A percentile compares a stretch with the other conserved stretches of the same genome.
Evolutionary conservation across 306 rosid genomes (phyloP).

Genomic region (Rosa multiflora): DNA sequence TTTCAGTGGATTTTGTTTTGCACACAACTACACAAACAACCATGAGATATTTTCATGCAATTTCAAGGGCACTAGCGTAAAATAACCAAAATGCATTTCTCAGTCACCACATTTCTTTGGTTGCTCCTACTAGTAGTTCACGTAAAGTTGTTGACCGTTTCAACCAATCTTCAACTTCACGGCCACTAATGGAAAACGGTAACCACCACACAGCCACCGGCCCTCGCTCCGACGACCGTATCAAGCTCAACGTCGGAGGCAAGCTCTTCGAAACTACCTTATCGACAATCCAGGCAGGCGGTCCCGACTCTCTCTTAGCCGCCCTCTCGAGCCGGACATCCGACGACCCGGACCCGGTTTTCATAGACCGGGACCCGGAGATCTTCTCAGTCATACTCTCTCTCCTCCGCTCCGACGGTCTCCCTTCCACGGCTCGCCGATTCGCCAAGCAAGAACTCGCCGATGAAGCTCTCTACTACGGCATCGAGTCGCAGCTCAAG

Average conservation of each 20-base stretch:
- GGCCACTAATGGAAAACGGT: conserved; percentile 30
- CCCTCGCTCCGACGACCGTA: conserved; percentile 38
- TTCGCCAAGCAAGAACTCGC: conserved; percentile 80
- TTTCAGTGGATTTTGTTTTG: too few species aligned
- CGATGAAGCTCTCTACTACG: conserved; percentile 83
- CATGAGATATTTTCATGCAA: background rate
- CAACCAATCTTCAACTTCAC: conserved; percentile 9
- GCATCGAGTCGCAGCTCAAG: conserved; percentile 64
- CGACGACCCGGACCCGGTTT: conserved; percentile 51
- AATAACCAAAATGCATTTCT: background rate
- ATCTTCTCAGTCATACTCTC: conserved; percentile 81
- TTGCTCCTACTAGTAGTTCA: background rate
- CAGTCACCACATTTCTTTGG: background rate
- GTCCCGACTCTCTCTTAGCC: conserved; percentile 67
- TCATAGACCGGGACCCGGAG: conserved; percentile 92
- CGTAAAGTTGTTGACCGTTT: background rate
- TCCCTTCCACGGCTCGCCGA: conserved; percentile 61
- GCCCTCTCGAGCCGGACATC: conserved; percentile 60
- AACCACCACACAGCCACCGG: conserved; percentile 26
- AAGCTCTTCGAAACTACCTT: conserved; percentile 78
- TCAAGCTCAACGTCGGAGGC: conserved; percentile 91
- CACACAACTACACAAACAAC: too few species aligned
- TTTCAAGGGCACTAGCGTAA: background rate
- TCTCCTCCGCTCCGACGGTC: conserved; percentile 68
- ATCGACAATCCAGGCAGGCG: conserved; percentile 68